These are phyloP conservation scores for Solanum gracilifrons DNA, from an alignment of 257 asterid genomes.

Conservation along the genomic window DNA sequence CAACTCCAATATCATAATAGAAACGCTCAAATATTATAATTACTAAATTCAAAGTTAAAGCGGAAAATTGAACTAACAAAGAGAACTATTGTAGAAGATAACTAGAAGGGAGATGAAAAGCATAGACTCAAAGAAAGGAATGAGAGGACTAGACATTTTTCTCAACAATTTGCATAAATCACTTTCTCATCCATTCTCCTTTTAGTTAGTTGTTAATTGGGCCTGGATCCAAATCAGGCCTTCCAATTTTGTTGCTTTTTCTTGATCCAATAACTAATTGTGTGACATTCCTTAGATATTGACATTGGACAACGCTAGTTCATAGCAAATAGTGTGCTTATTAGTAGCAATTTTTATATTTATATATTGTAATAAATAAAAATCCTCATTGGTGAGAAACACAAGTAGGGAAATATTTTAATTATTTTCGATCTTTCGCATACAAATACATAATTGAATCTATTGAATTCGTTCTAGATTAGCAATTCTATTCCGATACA, in stretches of 20 bases:
- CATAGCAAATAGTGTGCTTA: not conserved
- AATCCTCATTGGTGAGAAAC: not conserved
- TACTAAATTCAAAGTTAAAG: too few species aligned
- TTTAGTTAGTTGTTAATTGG: too few species aligned
- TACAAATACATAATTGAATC: not conserved
- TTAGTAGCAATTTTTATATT: not conserved
- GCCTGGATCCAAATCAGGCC: not conserved
- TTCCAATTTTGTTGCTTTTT: too few species aligned
- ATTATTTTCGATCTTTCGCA: not conserved
- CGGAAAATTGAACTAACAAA: too few species aligned
- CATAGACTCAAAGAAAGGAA: too few species aligned
- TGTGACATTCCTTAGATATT: not conserved
- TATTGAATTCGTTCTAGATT: not conserved
- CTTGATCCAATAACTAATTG: too few species aligned
- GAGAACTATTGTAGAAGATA: too few species aligned
- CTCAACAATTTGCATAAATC: too few species aligned
- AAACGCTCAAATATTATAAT: too few species aligned
- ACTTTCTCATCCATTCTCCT: accelerated
- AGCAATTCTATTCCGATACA: not conserved
- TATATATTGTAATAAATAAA: not conserved
- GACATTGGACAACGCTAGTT: not conserved
- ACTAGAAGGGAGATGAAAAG: too few species aligned
- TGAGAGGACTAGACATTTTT: too few species aligned
- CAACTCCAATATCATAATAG: too few species aligned
- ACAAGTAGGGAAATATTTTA: not conserved